Evolutionary conservation across 1,284 basidiomycete species (phyloP).

Genomic region (Cryptococcus sp.): DNA sequence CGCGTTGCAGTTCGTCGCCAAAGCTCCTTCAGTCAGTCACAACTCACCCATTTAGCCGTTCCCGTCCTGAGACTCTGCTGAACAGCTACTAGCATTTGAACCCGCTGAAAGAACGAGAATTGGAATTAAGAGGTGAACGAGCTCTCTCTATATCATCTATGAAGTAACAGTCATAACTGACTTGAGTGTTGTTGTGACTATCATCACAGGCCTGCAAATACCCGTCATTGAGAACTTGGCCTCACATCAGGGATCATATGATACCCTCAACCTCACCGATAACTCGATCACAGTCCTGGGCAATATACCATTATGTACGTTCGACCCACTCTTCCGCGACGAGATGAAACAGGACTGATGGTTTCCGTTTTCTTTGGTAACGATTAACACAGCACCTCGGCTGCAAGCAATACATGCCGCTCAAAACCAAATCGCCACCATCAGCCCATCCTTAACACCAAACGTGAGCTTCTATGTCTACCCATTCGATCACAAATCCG

Average conservation of each 20-base stretch:
- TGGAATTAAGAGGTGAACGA: conserved; percentile 83
- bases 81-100: conserved; percentile 63
- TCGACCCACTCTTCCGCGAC: not conserved
- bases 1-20: conserved; percentile 46
- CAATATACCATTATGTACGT: conserved; percentile 76
- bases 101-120: conserved; percentile 88
- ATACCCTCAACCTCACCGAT: conserved; percentile 86
- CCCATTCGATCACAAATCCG: too few relatives aligned
- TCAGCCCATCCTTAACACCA: conserved; percentile 59
- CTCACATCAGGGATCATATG: conserved; percentile 77
- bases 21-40: conserved; percentile 47
- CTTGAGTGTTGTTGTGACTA: not conserved
- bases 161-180: not conserved
- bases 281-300: conserved; percentile 88
- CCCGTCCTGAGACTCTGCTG: conserved; percentile 15
- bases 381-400: conserved; percentile 73
- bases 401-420: conserved; percentile 82
- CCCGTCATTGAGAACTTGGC: conserved; percentile 98
- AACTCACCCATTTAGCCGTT: not conserved
- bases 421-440: conserved; percentile 86
- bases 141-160: too few relatives aligned
- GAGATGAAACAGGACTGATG: not conserved
- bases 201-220: conserved; percentile 81
- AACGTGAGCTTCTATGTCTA: conserved; percentile 34
- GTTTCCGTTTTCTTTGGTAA: too few relatives aligned